Evolutionary conservation across 805 yeast genomes (phyloP), one percentile per base, ranked within the genome.

Genomic region (Lipomyces kockii): DNA sequence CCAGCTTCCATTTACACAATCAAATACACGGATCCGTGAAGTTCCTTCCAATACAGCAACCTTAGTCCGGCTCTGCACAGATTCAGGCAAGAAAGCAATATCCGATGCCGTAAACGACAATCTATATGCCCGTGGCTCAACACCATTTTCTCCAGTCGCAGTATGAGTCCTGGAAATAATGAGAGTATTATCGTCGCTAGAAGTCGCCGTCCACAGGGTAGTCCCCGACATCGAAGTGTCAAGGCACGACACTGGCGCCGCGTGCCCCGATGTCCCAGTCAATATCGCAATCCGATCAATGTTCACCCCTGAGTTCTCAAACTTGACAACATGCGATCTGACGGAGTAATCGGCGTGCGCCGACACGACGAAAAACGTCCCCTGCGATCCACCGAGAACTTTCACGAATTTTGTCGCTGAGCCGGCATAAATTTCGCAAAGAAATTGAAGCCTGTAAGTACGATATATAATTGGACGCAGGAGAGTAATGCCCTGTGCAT

Each of bases 261-360:
- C 54, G 49, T 59, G 62, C 20, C 62, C 62, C 27, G 62, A 59
- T 2, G 62, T 59, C 37, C 62, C 62, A 12, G 55, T 25, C 39
- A 59, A 27, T 20, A 49, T n/a, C 20, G 22, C 27, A 43, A 22
- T 17, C 8, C 25, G 27, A 14, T 39, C 49, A 20, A 11, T 27
- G 9, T 20, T 17, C 17, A n/a, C 27, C 2, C 5, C 59, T 8
- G 37, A 29, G 22, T 25, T 17, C 27, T 56, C 39, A 20, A 59
- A 27, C 62, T 12, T 27, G 22, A 59, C 62, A n/a, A 39, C 22
- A 27, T 46, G 55, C 29, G 55, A 20, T 25, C 62, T 34, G 7
- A 59, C 55, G 14, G 62, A 59, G 20, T 25, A 43, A 34, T 59
- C 62, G 7, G 62, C 56, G 46, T 59, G 62, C 12, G 35, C 62